A percentile compares a stretch with the other conserved stretches of the same genome.
Evolutionary conservation across 345 rosid genomes (phyloP).

Genomic region (Turritis glabra): DNA sequence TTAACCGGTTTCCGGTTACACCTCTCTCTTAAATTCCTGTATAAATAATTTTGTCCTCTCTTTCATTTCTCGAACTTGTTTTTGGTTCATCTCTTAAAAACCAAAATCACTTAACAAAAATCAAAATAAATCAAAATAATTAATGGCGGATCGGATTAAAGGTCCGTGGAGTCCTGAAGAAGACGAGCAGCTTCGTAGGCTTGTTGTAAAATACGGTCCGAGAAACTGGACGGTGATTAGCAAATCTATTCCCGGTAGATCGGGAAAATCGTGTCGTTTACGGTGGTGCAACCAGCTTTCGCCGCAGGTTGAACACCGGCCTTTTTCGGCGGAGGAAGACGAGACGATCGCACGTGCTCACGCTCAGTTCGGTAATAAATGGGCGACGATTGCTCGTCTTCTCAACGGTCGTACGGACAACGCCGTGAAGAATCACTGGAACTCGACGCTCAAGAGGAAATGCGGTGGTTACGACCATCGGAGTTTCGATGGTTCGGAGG

Average conservation of each 20-base stretch:
- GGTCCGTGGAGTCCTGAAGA: constrained; percentile 99
- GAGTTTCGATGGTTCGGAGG: constrained; percentile 31
- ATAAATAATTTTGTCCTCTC: constrained; percentile 35
- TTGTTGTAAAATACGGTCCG: constrained; percentile 75
- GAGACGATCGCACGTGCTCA: constrained; percentile 81
- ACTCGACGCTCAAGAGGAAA: constrained; percentile 89
- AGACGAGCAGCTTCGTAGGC: constrained; percentile 69
- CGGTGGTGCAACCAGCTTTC: constrained; percentile 98
- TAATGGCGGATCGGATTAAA: constrained; percentile 71
- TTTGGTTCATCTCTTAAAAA: not conserved
- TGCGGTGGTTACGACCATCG: constrained; percentile 30
- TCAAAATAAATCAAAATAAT: not conserved
- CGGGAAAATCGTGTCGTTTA: constrained; percentile 87
- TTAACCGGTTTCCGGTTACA: constrained; percentile 29
- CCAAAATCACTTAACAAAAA: not conserved
- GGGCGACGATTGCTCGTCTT: constrained; percentile 96
- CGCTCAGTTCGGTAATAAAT: constrained; percentile 84
- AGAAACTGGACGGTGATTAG: constrained; percentile 93
- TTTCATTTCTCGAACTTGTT: constrained; percentile 6
- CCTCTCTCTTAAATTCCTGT: not conserved
- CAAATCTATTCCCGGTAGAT: constrained; percentile 91
- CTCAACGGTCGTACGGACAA: constrained; percentile 93
- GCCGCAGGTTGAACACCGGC: constrained; percentile 87
- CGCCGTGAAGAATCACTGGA: constrained; percentile 97
- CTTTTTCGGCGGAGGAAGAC: constrained; percentile 71